phyloP scores from a whole-genome alignment of 306 rosid species.

The Cicer yamashitae region DNA sequence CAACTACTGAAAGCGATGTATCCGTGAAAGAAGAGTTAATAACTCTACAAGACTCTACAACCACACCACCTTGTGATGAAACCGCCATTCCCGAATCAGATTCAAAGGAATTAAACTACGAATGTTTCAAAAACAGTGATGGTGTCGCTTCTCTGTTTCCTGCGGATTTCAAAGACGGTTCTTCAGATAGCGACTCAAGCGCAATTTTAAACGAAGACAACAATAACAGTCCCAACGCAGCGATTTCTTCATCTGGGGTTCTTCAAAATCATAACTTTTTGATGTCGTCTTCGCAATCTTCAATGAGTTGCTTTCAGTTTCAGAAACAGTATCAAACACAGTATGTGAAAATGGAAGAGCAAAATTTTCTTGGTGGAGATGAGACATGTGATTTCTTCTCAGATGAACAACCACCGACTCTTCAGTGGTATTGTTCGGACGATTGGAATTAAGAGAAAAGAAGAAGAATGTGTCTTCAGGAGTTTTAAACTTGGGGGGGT shows the following conservation, averaged over 20 bases:
- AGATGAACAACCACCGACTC: constrained; percentile 87
- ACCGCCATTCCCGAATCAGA: constrained; percentile 53
- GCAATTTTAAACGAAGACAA: constrained; percentile 82
- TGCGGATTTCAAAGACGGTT: constrained; percentile 75
- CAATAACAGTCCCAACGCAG: constrained; percentile 58
- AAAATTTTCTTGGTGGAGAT: constrained; percentile 82
- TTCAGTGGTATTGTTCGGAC: constrained; percentile 82
- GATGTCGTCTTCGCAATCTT: constrained; percentile 53
- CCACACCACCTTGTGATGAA: constrained; percentile 47
- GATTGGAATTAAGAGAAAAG: constrained; percentile 57
- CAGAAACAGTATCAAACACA: constrained; percentile 66
- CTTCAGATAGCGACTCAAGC: constrained; percentile 90
- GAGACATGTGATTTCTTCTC: constrained; percentile 87
- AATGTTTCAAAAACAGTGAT: constrained; percentile 47
- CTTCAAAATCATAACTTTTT: constrained; percentile 53
- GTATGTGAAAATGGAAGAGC: constrained; percentile 89
- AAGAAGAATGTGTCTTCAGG: background rate
- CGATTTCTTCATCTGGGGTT: constrained; percentile 59
- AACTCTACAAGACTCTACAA: constrained; percentile 48
- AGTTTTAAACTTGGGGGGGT: background rate
- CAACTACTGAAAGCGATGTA: constrained; percentile 55
- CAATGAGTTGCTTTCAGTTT: constrained; percentile 66
- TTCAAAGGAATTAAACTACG: constrained; percentile 52
- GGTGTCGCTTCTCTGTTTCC: constrained; percentile 52
- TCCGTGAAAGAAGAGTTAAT: constrained; percentile 73